Conservation (phyloP, 331 rosid genomes). For the Stylosanthes scabra region DNA sequence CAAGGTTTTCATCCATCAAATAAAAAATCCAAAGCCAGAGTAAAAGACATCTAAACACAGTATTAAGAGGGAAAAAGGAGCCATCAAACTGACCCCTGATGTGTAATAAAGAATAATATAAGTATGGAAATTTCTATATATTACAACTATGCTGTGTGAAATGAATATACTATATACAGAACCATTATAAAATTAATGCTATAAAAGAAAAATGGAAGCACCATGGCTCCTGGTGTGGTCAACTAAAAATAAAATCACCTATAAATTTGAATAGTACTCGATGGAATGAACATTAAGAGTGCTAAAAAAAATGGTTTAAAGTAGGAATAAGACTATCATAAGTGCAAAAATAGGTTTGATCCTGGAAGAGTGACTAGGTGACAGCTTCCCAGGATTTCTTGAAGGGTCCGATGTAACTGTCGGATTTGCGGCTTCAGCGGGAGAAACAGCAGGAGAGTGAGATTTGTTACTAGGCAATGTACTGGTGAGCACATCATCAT, state of each 20-base stretch:
- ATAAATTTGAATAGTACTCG: constrained; percentile 34
- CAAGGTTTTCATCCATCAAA: too few species aligned
- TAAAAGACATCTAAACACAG: too few species aligned
- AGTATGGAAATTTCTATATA: neutral
- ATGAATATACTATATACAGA: constrained; percentile 37
- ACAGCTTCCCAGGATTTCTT: constrained; percentile 18
- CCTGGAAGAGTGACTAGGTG: constrained; percentile 49
- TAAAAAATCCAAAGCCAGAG: too few species aligned
- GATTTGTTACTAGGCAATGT: constrained; percentile 50
- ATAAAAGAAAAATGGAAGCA: constrained; percentile 34
- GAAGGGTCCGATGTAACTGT: constrained; percentile 48
- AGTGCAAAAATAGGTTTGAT: constrained; percentile 40
- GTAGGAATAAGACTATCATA: constrained; percentile 40
- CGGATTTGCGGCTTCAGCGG: constrained; percentile 50
- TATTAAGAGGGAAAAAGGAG: too few species aligned
- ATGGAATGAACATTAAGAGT: constrained; percentile 36
- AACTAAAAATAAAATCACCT: constrained; percentile 24
- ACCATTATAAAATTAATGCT: constrained; percentile 34
- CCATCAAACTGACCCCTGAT: neutral
- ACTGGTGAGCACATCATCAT: constrained; percentile 37
- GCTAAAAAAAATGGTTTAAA: constrained; percentile 46
- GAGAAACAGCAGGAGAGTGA: constrained; percentile 53
- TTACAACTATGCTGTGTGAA: constrained; percentile 1
- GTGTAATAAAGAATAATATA: neutral
- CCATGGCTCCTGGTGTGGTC: constrained; percentile 21